These are phyloP conservation scores for Singerocomus inundabilis DNA, from an alignment of 1,284 basidiomycete genomes.

Conservation along the genomic window DNA sequence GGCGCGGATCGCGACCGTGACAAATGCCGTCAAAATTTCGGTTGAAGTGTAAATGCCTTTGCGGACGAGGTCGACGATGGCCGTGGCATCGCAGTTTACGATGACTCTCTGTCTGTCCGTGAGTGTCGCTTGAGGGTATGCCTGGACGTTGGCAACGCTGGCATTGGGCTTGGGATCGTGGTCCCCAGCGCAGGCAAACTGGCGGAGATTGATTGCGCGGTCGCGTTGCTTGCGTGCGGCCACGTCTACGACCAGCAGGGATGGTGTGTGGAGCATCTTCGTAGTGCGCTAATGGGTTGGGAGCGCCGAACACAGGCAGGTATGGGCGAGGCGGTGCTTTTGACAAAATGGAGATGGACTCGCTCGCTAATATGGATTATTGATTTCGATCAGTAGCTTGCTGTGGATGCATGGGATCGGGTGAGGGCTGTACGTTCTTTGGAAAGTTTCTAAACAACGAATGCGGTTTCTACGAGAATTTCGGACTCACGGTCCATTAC, in stretches of 20 bases:
- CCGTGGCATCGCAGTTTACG: slow-evolving; percentile 32
- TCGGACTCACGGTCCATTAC: slow-evolving; percentile 1
- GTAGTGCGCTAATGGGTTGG: neutral
- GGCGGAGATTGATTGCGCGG: slow-evolving; percentile 19
- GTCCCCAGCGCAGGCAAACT: neutral
- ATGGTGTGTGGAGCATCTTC: slow-evolving; percentile 6
- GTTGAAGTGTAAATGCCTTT: slow-evolving; percentile 25
- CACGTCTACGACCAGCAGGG: slow-evolving; percentile 11
- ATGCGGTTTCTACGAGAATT: neutral
- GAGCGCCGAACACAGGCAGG: neutral
- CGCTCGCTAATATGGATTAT: neutral
- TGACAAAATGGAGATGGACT: neutral
- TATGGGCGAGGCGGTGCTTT: slow-evolving; percentile 12
- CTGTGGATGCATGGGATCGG: slow-evolving; percentile 9
- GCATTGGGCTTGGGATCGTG: slow-evolving; percentile 1
- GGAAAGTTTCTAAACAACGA: neutral
- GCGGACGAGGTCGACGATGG: slow-evolving; percentile 22
- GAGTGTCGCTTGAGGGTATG: slow-evolving; percentile 28
- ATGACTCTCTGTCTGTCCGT: slow-evolving; percentile 28
- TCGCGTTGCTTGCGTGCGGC: slow-evolving; percentile 27
- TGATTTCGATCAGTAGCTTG: slow-evolving; percentile 1
- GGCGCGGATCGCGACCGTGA: slow-evolving; percentile 29
- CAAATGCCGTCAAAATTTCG: slow-evolving; percentile 27
- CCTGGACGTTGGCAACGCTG: slow-evolving; percentile 21
- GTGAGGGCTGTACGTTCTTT: slow-evolving; percentile 9